Conservation (phyloP, 495 filamentous ascomycete species). For the Pyrenopolyporus hunteri region DNA sequence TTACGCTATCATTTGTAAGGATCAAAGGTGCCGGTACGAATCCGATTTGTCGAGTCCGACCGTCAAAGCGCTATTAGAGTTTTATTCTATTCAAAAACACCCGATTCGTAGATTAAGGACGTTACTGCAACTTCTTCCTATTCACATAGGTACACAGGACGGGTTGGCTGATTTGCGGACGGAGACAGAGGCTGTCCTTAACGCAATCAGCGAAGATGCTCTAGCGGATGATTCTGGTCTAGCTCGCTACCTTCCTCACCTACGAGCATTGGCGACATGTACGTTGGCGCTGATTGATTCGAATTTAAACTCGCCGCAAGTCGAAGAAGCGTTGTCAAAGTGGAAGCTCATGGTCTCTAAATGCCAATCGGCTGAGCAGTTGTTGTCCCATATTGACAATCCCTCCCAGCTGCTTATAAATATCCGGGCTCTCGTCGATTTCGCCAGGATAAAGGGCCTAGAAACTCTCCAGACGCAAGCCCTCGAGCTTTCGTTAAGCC, state of each 20-base stretch:
- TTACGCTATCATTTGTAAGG: slow-evolving; percentile 46
- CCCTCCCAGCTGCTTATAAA: slow-evolving; percentile 63
- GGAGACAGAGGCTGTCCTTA: slow-evolving; percentile 48
- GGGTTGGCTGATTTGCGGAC: slow-evolving; percentile 41
- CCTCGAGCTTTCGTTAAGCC: slow-evolving; percentile 53
- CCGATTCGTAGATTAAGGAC: slow-evolving; percentile 53
- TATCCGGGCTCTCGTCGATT: slow-evolving; percentile 74
- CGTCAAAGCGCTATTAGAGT: slow-evolving; percentile 48
- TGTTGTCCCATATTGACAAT: slow-evolving; percentile 68
- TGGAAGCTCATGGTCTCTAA: slow-evolving; percentile 61
- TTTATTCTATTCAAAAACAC: slow-evolving; percentile 50
- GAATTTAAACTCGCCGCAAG: slow-evolving; percentile 50
- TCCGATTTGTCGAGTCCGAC: slow-evolving; percentile 45
- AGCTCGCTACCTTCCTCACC: slow-evolving; percentile 58
- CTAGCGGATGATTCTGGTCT: slow-evolving; percentile 63
- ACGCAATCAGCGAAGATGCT: slow-evolving; percentile 38
- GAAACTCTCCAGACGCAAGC: slow-evolving; percentile 51
- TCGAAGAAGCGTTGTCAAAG: slow-evolving; percentile 54
- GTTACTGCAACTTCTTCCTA: slow-evolving; percentile 46
- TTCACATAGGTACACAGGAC: slow-evolving; percentile 44
- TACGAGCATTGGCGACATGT: slow-evolving; percentile 62
- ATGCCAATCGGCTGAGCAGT: slow-evolving; percentile 54
- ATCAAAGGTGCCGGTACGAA: slow-evolving; percentile 34
- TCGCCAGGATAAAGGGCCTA: slow-evolving; percentile 74
- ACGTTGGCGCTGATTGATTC: slow-evolving; percentile 60